phyloP scores from a whole-genome alignment of 257 asterid genomes.

The Asclepias syriaca region DNA sequence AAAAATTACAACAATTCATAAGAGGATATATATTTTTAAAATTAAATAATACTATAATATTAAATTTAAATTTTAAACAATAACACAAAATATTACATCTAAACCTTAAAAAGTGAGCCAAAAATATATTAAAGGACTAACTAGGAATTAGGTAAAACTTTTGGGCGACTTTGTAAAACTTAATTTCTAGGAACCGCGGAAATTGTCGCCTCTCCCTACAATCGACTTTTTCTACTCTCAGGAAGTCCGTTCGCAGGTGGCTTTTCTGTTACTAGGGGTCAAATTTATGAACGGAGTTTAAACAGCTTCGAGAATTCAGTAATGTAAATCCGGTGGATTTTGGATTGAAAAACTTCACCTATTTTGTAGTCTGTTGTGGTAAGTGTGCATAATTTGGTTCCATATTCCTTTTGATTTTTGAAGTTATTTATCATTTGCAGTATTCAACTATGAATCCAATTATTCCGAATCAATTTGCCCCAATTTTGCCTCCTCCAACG shows the following conservation, averaged over 20 bases:
- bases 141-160: neutral
- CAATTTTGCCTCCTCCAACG: slow-evolving; percentile 30
- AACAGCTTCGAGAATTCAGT: neutral
- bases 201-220: neutral
- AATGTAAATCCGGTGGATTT: neutral
- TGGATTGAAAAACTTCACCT: neutral
- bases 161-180: neutral
- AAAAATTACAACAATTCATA: too few relatives aligned
- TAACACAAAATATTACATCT: too few relatives aligned
- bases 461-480: slow-evolving; percentile 31
- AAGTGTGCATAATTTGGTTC: neutral
- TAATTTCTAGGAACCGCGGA: neutral
- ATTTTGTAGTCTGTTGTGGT: neutral
- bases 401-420: slow-evolving; percentile 8
- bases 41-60: too few relatives aligned
- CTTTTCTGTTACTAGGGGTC: neutral
- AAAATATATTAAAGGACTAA: neutral
- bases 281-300: neutral
- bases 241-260: neutral
- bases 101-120: too few relatives aligned
- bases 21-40: too few relatives aligned
- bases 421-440: neutral
- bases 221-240: neutral
- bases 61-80: too few relatives aligned
- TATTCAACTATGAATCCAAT: slow-evolving; percentile 43